Evolutionary conservation across 257 asterid genomes (phyloP), one percentile per base, ranked within the genome.

Genomic region (Solanum tarapatanum): DNA sequence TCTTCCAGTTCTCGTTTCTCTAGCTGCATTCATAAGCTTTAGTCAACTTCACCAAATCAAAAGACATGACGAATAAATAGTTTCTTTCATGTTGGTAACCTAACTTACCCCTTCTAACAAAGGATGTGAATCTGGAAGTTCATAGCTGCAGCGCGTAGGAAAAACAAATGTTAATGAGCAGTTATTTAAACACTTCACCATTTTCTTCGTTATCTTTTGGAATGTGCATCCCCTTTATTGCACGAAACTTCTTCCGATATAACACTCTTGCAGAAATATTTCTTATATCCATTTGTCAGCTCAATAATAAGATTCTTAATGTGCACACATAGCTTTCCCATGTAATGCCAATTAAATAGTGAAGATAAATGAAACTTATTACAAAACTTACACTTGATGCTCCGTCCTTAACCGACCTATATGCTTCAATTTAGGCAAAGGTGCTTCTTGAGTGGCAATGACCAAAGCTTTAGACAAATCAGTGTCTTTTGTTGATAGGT

Each of bases 311-410:
- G 36, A 26, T 66, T 48, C 69, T 37, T 43, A 24, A 73, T 33
- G 35, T 45, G 41, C 17, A 11, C 26, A 37, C 14, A 23, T 41
- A 55, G 55, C 7, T 58, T 36, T 32, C 24, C 35, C 72, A 84
- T 12, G 43, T 62, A 30, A 3, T 32, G 26, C 7, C 7, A 72
- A 43, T 70, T n/a, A 26, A 23, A 8, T 28, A 26, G 58, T 21
- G 36, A 19, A 79, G 51, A 14, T 28, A 39, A 70, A 69, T 86
- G 30, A 30, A 77, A 35, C 55, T 66, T 62, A 39, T 26, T 41
- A 14, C 64, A 76, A 37, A 51, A 84, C 90, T 88, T 88, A 92
- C 94, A 89, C 92, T 64, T 85, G 87, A 84, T 90, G 94, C 73
- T 83, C 90, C 11, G 88, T 90, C 72, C 92, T 70, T 33, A 64